phyloP scores from a whole-genome alignment of 2,329 filamentous ascomycete genomes.

The Aspergillus persii region DNA sequence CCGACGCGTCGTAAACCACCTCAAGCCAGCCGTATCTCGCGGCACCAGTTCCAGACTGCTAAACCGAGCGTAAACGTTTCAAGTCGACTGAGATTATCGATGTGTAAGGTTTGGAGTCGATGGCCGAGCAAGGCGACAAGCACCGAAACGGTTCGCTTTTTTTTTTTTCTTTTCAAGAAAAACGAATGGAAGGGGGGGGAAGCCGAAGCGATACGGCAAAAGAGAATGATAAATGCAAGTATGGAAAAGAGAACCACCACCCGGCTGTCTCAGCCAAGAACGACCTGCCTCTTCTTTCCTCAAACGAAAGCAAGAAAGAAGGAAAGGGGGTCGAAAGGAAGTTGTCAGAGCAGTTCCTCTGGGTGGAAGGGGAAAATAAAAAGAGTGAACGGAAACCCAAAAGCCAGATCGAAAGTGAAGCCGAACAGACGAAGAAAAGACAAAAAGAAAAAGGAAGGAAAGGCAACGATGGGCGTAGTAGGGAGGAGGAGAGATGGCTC shows the following conservation, averaged over 20 bases:
- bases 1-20: slow-evolving; percentile 13
- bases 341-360: neutral
- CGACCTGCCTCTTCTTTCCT: slow-evolving; percentile 27
- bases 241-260: slow-evolving; percentile 7
- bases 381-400: slow-evolving; percentile 11
- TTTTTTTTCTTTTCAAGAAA: neutral
- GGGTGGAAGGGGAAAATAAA: slow-evolving; percentile 16
- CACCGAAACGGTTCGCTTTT: neutral
- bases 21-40: slow-evolving; percentile 12
- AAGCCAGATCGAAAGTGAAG: neutral
- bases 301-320: slow-evolving; percentile 27
- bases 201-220: neutral
- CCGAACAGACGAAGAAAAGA: slow-evolving; percentile 13
- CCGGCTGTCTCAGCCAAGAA: slow-evolving; percentile 14
- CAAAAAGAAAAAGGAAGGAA: slow-evolving; percentile 22
- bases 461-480: slow-evolving; percentile 27
- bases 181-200: slow-evolving; percentile 21
- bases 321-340: slow-evolving; percentile 17
- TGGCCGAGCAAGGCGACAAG: neutral
- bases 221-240: slow-evolving; percentile 12
- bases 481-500: slow-evolving; percentile 20
- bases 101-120: neutral
- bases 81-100: slow-evolving; percentile 5
- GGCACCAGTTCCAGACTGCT: slow-evolving; percentile 21
- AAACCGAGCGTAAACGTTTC: slow-evolving; percentile 6